Percentiles rank a stretch among this genome's conserved stretches.
These are phyloP conservation scores for Solanum chilense DNA, from an alignment of 257 asterid species.

Conservation along the genomic window DNA sequence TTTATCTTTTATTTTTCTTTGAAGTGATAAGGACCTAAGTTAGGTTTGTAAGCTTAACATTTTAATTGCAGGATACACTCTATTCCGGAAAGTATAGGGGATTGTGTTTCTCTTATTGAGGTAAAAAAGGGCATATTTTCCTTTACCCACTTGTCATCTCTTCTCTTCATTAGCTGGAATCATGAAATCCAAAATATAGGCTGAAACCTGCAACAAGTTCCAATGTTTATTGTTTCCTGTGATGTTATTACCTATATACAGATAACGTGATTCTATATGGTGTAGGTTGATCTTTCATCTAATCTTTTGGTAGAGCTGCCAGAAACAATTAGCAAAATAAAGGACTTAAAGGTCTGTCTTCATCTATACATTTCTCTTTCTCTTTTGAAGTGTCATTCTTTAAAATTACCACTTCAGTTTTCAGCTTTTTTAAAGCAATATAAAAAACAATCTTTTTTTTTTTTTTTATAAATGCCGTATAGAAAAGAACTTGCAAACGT, in stretches of 20 bases:
- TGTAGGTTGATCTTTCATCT: constrained; percentile 79
- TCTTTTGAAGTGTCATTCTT: neutral
- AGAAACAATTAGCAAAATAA: constrained; percentile 42
- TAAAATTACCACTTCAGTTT: neutral
- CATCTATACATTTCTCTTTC: neutral
- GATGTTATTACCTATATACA: neutral
- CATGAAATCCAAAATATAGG: neutral
- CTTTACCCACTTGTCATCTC: neutral
- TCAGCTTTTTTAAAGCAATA: neutral
- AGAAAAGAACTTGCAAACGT: neutral
- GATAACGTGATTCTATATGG: constrained; percentile 8
- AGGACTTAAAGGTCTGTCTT: constrained; percentile 53
- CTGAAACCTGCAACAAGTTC: neutral
- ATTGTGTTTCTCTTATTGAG: constrained; percentile 68
- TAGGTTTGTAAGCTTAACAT: neutral
- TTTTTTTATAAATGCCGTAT: neutral
- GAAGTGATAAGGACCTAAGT: neutral
- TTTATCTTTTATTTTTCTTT: neutral
- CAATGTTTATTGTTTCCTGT: neutral
- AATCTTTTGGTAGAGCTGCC: constrained; percentile 78
- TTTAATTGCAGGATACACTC: constrained; percentile 44
- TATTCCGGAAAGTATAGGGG: constrained; percentile 59
- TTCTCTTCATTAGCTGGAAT: neutral
- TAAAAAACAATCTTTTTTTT: neutral
- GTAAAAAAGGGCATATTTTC: constrained; percentile 15